Conservation (phyloP, 2,329 filamentous ascomycete genomes). For the Raffaelea albimanens region DNA sequence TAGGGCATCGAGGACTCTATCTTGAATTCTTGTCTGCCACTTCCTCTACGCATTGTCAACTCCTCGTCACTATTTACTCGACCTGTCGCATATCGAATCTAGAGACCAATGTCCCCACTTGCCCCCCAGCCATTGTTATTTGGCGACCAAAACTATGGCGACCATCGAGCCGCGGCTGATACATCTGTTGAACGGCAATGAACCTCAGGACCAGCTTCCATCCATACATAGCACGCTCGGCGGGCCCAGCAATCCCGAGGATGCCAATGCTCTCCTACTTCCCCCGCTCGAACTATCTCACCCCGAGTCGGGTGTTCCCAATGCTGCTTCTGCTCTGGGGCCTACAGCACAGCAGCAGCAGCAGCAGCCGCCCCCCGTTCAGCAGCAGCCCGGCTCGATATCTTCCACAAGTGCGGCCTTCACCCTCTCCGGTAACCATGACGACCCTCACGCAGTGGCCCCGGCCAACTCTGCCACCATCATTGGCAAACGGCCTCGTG, state of each 20-base stretch:
- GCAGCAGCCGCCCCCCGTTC: background rate
- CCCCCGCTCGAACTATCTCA: constrained; percentile 43
- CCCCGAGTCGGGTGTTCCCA: constrained; percentile 27
- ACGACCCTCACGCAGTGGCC: constrained; percentile 22
- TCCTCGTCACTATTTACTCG: constrained; percentile 4
- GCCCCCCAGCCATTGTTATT: constrained; percentile 25
- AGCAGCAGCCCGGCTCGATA: background rate
- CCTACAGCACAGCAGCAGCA: background rate
- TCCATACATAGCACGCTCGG: constrained; percentile 31
- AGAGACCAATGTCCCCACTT: constrained; percentile 22
- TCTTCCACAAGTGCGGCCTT: background rate
- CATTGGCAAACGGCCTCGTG: constrained; percentile 10
- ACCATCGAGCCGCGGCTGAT: constrained; percentile 61
- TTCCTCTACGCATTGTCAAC: background rate
- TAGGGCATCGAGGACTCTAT: too few species aligned
- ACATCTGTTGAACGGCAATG: constrained; percentile 46
- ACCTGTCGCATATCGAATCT: constrained; percentile 13
- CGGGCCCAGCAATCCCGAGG: constrained; percentile 14
- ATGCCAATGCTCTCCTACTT: constrained; percentile 25
- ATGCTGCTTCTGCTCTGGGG: too few species aligned
- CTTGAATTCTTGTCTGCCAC: too few species aligned
- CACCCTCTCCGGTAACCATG: background rate
- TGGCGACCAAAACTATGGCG: constrained; percentile 54
- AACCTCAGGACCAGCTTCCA: constrained; percentile 27
- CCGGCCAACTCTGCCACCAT: constrained; percentile 2